A percentile compares a stretch with the other conserved stretches of the same genome.
Conservation (phyloP, 2,329 filamentous ascomycete genomes). For the Pseudocercospora pini-densiflorae region DNA sequence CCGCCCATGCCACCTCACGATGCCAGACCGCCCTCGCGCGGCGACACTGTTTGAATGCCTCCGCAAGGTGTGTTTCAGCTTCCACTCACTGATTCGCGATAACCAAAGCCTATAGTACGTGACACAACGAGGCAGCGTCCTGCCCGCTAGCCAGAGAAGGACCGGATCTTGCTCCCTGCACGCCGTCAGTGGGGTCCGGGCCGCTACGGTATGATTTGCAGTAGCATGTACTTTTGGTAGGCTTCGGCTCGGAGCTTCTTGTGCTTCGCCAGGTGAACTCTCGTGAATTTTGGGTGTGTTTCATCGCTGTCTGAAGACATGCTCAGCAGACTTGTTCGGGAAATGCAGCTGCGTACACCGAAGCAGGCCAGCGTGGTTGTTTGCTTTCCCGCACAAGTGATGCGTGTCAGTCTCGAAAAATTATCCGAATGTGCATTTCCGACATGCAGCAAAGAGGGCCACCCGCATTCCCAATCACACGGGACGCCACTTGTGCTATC, state of each 20-base stretch:
- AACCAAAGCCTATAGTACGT: slow-evolving; percentile 6
- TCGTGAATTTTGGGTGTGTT: background rate
- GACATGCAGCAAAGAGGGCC: background rate
- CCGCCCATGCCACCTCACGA: background rate
- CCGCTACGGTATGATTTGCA: slow-evolving; percentile 7
- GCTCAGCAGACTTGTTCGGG: background rate
- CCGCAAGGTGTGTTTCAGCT: slow-evolving; percentile 10
- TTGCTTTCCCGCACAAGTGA: background rate
- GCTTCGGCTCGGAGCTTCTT: slow-evolving; percentile 7
- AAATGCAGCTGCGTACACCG: background rate
- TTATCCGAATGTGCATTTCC: background rate
- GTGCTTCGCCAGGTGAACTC: slow-evolving; percentile 2
- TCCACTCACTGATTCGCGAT: slow-evolving; percentile 3
- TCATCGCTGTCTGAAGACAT: background rate
- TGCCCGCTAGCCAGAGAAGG: background rate
- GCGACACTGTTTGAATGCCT: background rate
- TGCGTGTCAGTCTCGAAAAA: slow-evolving; percentile 1
- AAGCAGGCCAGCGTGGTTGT: slow-evolving; percentile 3
- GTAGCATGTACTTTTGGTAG: background rate
- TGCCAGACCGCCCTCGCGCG: background rate
- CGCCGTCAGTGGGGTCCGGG: slow-evolving; percentile 9
- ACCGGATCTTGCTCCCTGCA: slow-evolving; percentile 7
- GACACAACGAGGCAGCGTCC: slow-evolving; percentile 8
- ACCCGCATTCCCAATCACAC: slow-evolving; percentile 3
- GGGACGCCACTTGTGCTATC: background rate